A percentile compares a stretch with the other conserved stretches of the same genome.
Conservation (phyloP, 495 filamentous ascomycete genomes). For the Margaritispora aquatica region DNA sequence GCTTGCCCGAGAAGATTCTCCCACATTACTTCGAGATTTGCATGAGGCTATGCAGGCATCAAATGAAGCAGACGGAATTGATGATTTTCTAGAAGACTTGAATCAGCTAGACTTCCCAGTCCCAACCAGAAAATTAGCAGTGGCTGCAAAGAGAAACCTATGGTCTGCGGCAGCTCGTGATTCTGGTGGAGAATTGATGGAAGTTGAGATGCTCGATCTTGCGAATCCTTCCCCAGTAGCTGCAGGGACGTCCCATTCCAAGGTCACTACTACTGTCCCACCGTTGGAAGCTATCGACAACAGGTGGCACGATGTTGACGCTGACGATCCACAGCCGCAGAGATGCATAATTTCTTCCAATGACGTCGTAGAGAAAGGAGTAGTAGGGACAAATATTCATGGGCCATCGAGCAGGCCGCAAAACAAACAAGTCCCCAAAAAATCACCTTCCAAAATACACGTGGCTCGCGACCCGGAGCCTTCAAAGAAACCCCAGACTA, state of each 20-base stretch:
- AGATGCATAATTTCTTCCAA: too few species aligned
- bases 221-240: slow-evolving; percentile 30
- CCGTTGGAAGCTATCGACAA: not conserved
- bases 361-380: too few species aligned
- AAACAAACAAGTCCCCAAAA: not conserved
- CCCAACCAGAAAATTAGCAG: not conserved
- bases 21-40: slow-evolving; percentile 57
- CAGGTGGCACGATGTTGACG: slow-evolving; percentile 34
- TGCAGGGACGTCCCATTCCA: not conserved
- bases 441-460: not conserved
- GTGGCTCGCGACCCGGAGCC: not conserved
- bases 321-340: not conserved
- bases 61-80: slow-evolving; percentile 34
- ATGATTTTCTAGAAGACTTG: slow-evolving; percentile 11
- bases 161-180: slow-evolving; percentile 69
- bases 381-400: slow-evolving; percentile 5
- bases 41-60: slow-evolving; percentile 66
- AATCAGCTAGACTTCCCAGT: not conserved
- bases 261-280: not conserved
- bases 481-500: not conserved
- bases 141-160: slow-evolving; percentile 31
- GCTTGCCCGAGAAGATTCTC: slow-evolving; percentile 69
- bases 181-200: slow-evolving; percentile 50
- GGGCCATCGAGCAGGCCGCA: not conserved
- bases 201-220: slow-evolving; percentile 51